Base-by-base conservation (phyloP, 768 basidiomycete genomes). In the Hirschioporus abietinus region DNA sequence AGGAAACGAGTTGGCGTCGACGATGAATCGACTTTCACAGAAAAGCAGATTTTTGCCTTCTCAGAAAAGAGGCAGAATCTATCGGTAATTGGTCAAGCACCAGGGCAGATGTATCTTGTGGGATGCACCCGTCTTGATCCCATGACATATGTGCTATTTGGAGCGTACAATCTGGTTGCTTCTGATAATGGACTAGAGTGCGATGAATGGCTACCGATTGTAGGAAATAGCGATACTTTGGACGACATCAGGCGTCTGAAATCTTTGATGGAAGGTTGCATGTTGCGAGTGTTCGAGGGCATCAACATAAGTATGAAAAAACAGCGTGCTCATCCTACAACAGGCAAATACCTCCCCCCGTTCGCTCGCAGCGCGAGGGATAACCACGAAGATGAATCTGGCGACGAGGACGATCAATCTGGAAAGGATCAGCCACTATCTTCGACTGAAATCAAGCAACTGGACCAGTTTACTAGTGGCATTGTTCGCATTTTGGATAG, bases 271-370 rank as follows among this genome's bases (percentile, higher is more conserved):
- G 93, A 96, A 70, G 80, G 80, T 1, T 93, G 90, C 72, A 88
- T 97, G 87, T 79, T 95, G 62, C 87, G 96, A 58, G 92, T 97
- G 7, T 98, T 93, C 70, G 91, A 96, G 71, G 94, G 95, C 24
- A 89, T 96, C 65, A 75, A 75, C 65, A 81, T 80, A 64, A 52
- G 12, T 20, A 15, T 52, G 42, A 52, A 52, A 52, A 81, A 82
- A 76, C 77, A 78, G 58, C 77, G 78, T 62, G 77, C 77, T 64
- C 76, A 77, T 58, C 74, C 72, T 10, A 63, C 69, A 74, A 66
- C 74, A 73, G n/a, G 70, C 70, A 68, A n/a, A 66, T 78, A 23
- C 5, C 70, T 79, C 7, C 72, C 81, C 35, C 76, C 80, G 63
- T 15, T 23, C 62, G 58, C 52, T 26, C 42, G 27, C 63, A 12